Percentiles rank a stretch among this genome's conserved stretches.
phyloP scores from a whole-genome alignment of 2,329 filamentous ascomycete species.

The Cyphellophora attinorum region DNA sequence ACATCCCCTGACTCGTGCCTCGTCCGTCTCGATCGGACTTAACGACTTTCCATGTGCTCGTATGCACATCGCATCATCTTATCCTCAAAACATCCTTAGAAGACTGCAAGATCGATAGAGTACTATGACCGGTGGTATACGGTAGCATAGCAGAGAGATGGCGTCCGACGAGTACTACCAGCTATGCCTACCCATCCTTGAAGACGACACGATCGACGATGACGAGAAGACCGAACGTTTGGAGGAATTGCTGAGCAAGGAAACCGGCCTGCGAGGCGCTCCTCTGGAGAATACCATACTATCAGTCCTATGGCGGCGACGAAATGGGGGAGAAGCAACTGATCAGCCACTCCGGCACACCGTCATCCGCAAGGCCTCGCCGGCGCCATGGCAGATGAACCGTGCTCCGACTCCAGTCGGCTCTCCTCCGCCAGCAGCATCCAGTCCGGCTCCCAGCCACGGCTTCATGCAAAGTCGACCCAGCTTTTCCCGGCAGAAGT shows the following conservation, averaged over 20 bases:
- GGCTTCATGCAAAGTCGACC: conserved; percentile 66
- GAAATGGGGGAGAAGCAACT: conserved; percentile 46
- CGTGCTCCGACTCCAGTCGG: conserved; percentile 68
- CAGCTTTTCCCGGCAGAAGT: conserved; percentile 53
- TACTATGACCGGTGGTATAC: too few relatives aligned
- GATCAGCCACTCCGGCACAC: conserved; percentile 81
- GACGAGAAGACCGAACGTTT: conserved; percentile 92
- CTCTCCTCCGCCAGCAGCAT: conserved; percentile 69
- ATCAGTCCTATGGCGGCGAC: conserved; percentile 68
- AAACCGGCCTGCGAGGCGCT: conserved; percentile 65
- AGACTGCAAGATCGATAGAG: too few relatives aligned
- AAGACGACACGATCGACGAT: conserved; percentile 73
- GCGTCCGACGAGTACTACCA: conserved; percentile 89
- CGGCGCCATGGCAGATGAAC: conserved; percentile 79
- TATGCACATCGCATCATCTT: too few relatives aligned
- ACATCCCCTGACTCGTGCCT: too few relatives aligned
- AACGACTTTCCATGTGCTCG: too few relatives aligned
- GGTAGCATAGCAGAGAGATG: too few relatives aligned
- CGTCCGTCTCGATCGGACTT: too few relatives aligned
- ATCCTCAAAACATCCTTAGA: too few relatives aligned
- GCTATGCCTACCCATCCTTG: conserved; percentile 77
- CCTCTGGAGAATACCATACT: conserved; percentile 82
- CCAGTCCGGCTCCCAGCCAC: conserved; percentile 68
- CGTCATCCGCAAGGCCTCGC: conserved; percentile 80
- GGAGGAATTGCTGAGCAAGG: conserved; percentile 72